Base-by-base conservation (phyloP, 2,329 filamentous ascomycete species). In the Xylaria sp. region DNA sequence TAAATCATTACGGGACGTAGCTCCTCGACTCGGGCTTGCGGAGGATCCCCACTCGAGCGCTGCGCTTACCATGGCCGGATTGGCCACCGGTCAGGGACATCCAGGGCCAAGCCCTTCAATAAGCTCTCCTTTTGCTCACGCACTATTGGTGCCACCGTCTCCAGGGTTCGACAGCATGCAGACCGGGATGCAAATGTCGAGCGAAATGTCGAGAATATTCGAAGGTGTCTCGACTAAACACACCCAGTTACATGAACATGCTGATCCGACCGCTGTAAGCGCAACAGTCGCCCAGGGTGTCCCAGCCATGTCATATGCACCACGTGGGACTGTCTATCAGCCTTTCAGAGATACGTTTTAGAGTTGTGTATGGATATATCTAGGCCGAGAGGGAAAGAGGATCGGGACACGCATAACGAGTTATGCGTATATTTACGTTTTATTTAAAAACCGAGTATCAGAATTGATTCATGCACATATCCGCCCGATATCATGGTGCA, bases 1-100 rank as follows among this genome's bases (percentile, higher is more conserved):
- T 62, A 86, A 86, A 52, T 88, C 89, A 0, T 85, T 94, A 46
- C 92, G 92, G 74, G 89, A 92, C 69, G 89, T 93, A 7, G 92
- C 90, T 0, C 90, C 91, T 0, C 87, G 89, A 23, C 86, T 94
- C 0, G 92, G 92, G 0, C 83, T 92, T 23, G 80, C 82, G n/a
- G 82, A 79, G 39, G 85, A 88, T 68, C 81, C 85, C 0, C 86
- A 87, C 70, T 85, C 83, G 12, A 84, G 80, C 10, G 86, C 85
- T 1, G 85, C 86, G 0, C 74, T 87, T n/a, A 84, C 84, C 0
- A 88, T 88, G 86, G 85, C 87, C 57, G 86, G 85, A 0, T 79
- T 88, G 6, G 86, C 86, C 3, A 80, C 81, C 13, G 82, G 83
- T 0, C 80, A 82, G 20, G 80, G 82, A 0, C 80, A 82, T 46